Evolutionary conservation across 345 rosid genomes (phyloP), one percentile per base, ranked within the genome.

Genomic region (Citrus sp.): DNA sequence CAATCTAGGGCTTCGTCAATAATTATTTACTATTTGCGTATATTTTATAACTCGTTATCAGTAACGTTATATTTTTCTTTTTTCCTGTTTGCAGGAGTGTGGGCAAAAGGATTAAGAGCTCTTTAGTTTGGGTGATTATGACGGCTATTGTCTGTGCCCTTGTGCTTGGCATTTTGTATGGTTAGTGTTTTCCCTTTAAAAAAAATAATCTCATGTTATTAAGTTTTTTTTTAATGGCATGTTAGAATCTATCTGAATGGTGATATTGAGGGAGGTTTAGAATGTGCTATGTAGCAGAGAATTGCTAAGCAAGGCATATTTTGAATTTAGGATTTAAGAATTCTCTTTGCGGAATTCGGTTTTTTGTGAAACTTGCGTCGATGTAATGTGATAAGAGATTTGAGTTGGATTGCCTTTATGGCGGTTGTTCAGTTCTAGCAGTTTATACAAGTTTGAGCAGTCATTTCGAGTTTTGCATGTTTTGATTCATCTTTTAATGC

Each of bases 141-240:
- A 92, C 97, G 27, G 99, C 92, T 8, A 74, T 92, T 83, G 96
- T 95, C 21, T 93, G 97, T 67, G 96, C 87, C 75, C 90, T 92
- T 59, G 82, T 87, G 80, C 98, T 95, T 69, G 99, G 99, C 77
- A 93, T 95, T 79, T 84, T 95, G 86, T 95, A 95, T 77, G 99
- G 99, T 95, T 79, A 79, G 92, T 87, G 49, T 25, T 32, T 74
- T 66, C 63, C 62, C 62, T 3, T 10, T 0, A 1, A 7, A 14
- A 2, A 16, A 14, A 30, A 19, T 25, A 19, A n/a, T 42, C 58
- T 61, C 18, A n/a, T 56, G 14, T 27, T 24, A 42, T 21, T 40
- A 25, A 62, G 18, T 25, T 58, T 6, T 42, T 46, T 46, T 46
- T 12, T 42, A 0, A 3, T 56, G 49, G 46, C n/a, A 24, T 67